Evolutionary conservation across 345 rosid species (phyloP).

Genomic region (Ricinus communis): DNA sequence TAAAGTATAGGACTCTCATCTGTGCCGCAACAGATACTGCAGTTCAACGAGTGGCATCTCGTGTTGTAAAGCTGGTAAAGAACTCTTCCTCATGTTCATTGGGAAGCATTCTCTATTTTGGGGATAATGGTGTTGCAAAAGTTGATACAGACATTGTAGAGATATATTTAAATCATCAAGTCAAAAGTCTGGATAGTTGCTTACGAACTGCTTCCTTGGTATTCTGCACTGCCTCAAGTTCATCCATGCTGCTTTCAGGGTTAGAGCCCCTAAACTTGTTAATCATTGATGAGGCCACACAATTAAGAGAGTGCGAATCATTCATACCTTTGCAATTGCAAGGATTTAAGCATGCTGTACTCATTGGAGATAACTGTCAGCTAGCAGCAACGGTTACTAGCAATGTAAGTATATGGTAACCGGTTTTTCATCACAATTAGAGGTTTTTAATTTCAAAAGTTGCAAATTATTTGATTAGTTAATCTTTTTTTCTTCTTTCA

Average conservation of each 20-base stretch:
- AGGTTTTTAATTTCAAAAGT: background rate
- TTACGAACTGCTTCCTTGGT: slow-evolving; percentile 10
- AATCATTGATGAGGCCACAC: slow-evolving; percentile 5
- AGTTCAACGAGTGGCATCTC: slow-evolving; percentile 23
- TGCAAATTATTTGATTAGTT: background rate
- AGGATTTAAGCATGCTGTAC: background rate
- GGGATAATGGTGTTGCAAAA: slow-evolving; percentile 17
- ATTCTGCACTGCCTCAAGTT: slow-evolving; percentile 12
- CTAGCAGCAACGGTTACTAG: background rate
- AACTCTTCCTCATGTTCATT: slow-evolving; percentile 1
- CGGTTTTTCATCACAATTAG: background rate
- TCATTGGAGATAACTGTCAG: background rate
- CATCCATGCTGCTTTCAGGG: background rate
- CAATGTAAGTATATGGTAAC: background rate
- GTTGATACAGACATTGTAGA: slow-evolving; percentile 15
- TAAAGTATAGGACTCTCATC: slow-evolving; percentile 24
- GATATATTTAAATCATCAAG: slow-evolving; percentile 31
- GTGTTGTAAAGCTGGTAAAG: slow-evolving; percentile 26
- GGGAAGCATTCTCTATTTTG: slow-evolving; percentile 29
- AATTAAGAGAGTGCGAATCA: background rate
- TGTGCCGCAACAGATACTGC: slow-evolving; percentile 32
- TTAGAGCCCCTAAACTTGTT: background rate
- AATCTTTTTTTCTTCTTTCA: background rate
- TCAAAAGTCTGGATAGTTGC: background rate
- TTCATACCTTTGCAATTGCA: background rate